Conservation (phyloP, 805 yeast genomes). For the Pichia pseudocactophila region DNA sequence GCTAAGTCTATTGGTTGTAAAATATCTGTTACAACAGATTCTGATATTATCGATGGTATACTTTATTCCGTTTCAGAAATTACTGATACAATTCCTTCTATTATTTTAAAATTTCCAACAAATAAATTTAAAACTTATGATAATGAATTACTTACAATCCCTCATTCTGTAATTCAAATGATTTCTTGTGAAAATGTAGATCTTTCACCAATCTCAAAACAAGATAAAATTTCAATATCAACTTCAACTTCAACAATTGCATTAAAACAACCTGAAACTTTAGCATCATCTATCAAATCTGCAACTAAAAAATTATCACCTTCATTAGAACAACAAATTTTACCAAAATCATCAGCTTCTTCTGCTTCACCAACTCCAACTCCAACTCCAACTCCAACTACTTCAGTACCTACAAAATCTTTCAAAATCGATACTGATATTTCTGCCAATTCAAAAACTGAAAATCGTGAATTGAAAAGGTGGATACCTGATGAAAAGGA, state of each 20-base stretch:
- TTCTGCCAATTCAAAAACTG: conserved; percentile 37
- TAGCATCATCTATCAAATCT: no score
- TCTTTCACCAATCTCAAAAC: conserved; percentile 7
- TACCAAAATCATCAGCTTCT: no score
- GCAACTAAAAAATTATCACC: neutral
- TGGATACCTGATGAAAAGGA: conserved; percentile 68
- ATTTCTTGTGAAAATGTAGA: conserved; percentile 7
- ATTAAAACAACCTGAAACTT: neutral
- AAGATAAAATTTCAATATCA: conserved; percentile 6
- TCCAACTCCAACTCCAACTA: neutral
- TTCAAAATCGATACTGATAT: conserved; percentile 88
- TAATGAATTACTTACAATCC: conserved; percentile 33
- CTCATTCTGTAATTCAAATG: conserved; percentile 20
- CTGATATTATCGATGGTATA: conserved; percentile 43
- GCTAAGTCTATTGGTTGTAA: conserved; percentile 52
- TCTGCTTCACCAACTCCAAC: neutral
- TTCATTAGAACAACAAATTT: neutral
- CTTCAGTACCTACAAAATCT: conserved; percentile 13
- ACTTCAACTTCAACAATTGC: conserved; percentile 1
- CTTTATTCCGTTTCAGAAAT: conserved; percentile 39
- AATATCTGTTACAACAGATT: conserved; percentile 48
- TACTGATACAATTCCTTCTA: conserved; percentile 38
- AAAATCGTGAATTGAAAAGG: conserved; percentile 66
- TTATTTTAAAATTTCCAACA: conserved; percentile 47
- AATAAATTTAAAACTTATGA: conserved; percentile 27